Conservation (phyloP, 805 yeast genomes). For the Hanseniaspora thailandica region DNA sequence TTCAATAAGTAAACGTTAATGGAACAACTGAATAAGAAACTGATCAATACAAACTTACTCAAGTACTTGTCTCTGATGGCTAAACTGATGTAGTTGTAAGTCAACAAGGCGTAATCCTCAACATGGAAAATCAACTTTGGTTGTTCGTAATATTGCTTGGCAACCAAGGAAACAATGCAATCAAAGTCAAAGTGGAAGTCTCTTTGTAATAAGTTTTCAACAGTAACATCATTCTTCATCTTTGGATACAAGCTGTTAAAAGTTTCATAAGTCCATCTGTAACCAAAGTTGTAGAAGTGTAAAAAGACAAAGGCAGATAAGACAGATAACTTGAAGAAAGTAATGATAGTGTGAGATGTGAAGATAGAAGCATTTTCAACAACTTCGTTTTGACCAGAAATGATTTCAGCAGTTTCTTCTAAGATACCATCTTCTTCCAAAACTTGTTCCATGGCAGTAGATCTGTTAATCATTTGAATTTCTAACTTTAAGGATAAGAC, state of each 20-base stretch:
- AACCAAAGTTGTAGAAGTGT: constrained; percentile 57
- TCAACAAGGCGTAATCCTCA: constrained; percentile 47
- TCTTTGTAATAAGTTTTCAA: background rate
- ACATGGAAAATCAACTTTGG: constrained; percentile 42
- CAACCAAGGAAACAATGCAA: constrained; percentile 46
- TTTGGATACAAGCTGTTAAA: constrained; percentile 22
- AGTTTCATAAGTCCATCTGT: constrained; percentile 54
- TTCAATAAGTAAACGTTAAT: constrained; percentile 77
- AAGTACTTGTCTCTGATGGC: constrained; percentile 72
- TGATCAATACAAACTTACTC: constrained; percentile 63
- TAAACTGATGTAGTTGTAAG: constrained; percentile 45
- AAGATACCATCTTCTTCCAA: constrained; percentile 89
- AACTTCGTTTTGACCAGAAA: constrained; percentile 31
- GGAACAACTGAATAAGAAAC: constrained; percentile 61
- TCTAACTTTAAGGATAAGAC: constrained; percentile 79
- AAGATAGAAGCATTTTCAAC: constrained; percentile 20
- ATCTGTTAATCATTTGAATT: constrained; percentile 72
- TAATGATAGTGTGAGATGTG: constrained; percentile 34
- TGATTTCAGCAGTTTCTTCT: constrained; percentile 59
- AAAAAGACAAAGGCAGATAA: constrained; percentile 48
- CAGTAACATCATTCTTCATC: background rate
- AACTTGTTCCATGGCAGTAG: constrained; percentile 62
- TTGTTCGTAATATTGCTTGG: constrained; percentile 49
- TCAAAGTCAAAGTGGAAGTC: constrained; percentile 26
- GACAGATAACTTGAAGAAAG: constrained; percentile 49